These are phyloP conservation scores for Daldinia vernicosa DNA, from an alignment of 495 filamentous ascomycete genomes.

Conservation along the genomic window DNA sequence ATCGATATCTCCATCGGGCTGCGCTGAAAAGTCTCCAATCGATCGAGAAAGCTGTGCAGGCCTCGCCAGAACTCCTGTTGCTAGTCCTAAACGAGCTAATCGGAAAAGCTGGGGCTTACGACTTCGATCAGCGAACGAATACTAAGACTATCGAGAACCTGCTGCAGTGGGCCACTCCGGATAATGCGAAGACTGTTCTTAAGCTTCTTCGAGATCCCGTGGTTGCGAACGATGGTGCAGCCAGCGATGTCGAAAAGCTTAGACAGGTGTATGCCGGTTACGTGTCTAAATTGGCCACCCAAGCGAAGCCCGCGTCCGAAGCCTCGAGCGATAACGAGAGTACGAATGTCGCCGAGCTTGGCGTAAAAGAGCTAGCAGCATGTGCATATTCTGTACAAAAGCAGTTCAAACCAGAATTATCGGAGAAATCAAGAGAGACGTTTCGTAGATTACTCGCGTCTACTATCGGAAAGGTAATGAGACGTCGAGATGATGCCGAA, in stretches of 20 bases:
- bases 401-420: conserved; percentile 56
- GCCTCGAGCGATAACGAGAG: not conserved
- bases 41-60: conserved; percentile 71
- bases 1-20: conserved; percentile 83
- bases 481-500: conserved; percentile 64
- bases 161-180: conserved; percentile 66
- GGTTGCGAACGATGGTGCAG: conserved; percentile 37
- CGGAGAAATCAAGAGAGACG: conserved; percentile 69
- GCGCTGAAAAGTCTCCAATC: conserved; percentile 76
- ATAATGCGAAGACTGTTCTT: conserved; percentile 58
- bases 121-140: conserved; percentile 87
- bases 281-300: conserved; percentile 53
- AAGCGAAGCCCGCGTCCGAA: conserved; percentile 31
- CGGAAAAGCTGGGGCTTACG: conserved; percentile 71
- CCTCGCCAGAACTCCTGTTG: conserved; percentile 66
- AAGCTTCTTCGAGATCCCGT: conserved; percentile 53
- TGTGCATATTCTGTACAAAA: conserved; percentile 57
- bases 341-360: conserved; percentile 43
- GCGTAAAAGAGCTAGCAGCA: conserved; percentile 56
- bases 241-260: conserved; percentile 52
- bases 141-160: conserved; percentile 87
- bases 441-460: conserved; percentile 72
- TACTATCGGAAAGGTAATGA: conserved; percentile 72
- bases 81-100: conserved; percentile 72
- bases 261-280: conserved; percentile 64